Evolutionary conservation across 805 yeast species (phyloP), one percentile per base, ranked within the genome.

Genomic region (Sugiyamaella marilandica): DNA sequence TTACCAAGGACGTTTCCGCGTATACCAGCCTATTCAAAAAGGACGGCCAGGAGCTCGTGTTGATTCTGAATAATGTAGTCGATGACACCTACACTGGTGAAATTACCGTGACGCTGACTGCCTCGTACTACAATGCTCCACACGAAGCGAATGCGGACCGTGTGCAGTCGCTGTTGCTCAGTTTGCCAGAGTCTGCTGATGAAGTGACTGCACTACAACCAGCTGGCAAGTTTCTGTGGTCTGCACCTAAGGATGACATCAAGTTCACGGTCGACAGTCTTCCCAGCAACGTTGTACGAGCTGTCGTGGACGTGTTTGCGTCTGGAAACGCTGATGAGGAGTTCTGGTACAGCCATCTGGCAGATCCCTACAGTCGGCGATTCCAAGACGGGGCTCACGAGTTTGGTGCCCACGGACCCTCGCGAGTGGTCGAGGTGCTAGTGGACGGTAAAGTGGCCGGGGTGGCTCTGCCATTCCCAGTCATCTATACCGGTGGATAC

Each of bases 281-380:
- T 31, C 60, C 78, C 1, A 62, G 67, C 21, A 83, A 84, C 63
- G 83, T 89, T 2, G 81, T 88, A 2, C 75, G 81, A 53, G 80
- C 82, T 41, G 62, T 68, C 18, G 54, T 87, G 31, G 75, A 84
- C 10, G 65, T 88, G 4, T 81, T 80, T 56, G 81, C 85, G 10
- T 79, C 87, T n/a, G 96, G 94, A 2, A 87, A 85, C 62, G 84
- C 83, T 2, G 82, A 78, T 35, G 96, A 89, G 68, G 96, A 89
- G 65, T 86, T 86, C 62, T 89, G 95, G 95, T 89, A 84, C 66
- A 67, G 82, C 3, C 84, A 86, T 57, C 63, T 72, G 13, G n/a
- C 51, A 10, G 57, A 57, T 34, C 45, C 55, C 16, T 36, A 41
- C 35, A 49, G 51, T 16, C 13, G 43, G 43, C 16, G 43, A 13